Percentiles rank a stretch among this genome's conserved stretches.
Conservation (phyloP, 495 filamentous ascomycete genomes). For the Xylaria sp. region DNA sequence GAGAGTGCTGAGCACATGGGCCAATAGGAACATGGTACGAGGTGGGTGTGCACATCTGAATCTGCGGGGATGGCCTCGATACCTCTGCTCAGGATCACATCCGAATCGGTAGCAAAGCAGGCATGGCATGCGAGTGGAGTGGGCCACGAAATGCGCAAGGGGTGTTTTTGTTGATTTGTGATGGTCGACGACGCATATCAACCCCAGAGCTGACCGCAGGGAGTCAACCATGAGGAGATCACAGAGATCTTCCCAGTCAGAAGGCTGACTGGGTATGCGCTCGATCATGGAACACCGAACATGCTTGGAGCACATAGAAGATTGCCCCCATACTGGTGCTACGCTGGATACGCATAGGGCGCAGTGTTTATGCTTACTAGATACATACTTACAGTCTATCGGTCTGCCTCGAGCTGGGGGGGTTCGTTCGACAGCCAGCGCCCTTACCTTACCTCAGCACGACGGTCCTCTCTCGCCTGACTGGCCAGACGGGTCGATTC, state of each 20-base stretch:
- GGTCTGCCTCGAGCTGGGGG: constrained; percentile 3
- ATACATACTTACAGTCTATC: not conserved
- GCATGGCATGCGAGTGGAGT: constrained; percentile 43
- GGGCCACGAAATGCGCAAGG: constrained; percentile 42
- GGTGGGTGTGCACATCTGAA: constrained; percentile 46
- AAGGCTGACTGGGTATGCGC: constrained; percentile 15
- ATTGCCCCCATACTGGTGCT: constrained; percentile 12
- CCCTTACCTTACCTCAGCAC: constrained; percentile 13
- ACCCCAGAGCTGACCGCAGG: constrained; percentile 41
- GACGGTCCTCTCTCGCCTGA: not conserved
- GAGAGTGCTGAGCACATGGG: constrained; percentile 42
- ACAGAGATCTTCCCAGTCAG: constrained; percentile 44
- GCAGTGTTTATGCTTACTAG: constrained; percentile 19
- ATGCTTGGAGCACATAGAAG: constrained; percentile 27
- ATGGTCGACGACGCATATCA: constrained; percentile 40
- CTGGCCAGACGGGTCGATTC: not conserved
- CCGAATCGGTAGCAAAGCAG: constrained; percentile 47
- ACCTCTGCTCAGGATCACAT: constrained; percentile 43
- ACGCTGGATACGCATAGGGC: constrained; percentile 20
- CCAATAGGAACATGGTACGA: constrained; percentile 49
- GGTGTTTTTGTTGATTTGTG: constrained; percentile 41
- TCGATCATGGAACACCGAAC: constrained; percentile 17
- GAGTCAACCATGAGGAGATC: constrained; percentile 41
- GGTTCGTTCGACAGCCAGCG: constrained; percentile 20
- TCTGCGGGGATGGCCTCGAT: constrained; percentile 44